These are phyloP conservation scores for Xylaria curta DNA, from an alignment of 495 filamentous ascomycete genomes.

Conservation along the genomic window DNA sequence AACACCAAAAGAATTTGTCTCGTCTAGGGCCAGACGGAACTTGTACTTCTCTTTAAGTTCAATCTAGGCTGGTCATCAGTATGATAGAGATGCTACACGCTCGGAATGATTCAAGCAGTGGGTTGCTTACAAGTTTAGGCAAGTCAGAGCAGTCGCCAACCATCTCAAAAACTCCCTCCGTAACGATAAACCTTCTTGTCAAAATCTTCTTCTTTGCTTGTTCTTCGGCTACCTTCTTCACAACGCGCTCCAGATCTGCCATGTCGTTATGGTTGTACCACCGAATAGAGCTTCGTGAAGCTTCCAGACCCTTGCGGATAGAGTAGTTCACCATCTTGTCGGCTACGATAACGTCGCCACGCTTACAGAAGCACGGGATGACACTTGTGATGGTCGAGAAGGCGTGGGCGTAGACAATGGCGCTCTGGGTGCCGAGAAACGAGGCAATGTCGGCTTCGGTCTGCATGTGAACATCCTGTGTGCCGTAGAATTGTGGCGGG, in stretches of 20 bases:
- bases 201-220: constrained; percentile 81
- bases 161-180: constrained; percentile 92
- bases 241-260: constrained; percentile 86
- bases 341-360: constrained; percentile 98
- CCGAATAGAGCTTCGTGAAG: constrained; percentile 83
- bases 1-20: constrained; percentile 95
- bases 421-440: constrained; percentile 82
- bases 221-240: constrained; percentile 85
- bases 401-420: constrained; percentile 93
- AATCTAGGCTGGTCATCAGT: constrained; percentile 56
- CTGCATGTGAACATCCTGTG: constrained; percentile 97
- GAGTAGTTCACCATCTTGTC: constrained; percentile 94
- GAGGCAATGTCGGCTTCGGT: constrained; percentile 92
- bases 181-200: constrained; percentile 94
- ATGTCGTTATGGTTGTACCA: constrained; percentile 98
- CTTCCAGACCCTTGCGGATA: constrained; percentile 91
- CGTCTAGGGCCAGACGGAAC: constrained; percentile 95
- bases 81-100: not conserved
- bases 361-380: constrained; percentile 94
- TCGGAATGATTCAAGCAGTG: not conserved
- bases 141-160: constrained; percentile 85
- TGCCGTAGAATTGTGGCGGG: constrained; percentile 97
- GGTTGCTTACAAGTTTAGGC: constrained; percentile 73
- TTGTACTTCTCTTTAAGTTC: constrained; percentile 94
- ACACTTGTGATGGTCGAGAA: constrained; percentile 95